Evolutionary conservation across 2,329 filamentous ascomycete species (phyloP).

Genomic region (Zasmidium cellare): DNA sequence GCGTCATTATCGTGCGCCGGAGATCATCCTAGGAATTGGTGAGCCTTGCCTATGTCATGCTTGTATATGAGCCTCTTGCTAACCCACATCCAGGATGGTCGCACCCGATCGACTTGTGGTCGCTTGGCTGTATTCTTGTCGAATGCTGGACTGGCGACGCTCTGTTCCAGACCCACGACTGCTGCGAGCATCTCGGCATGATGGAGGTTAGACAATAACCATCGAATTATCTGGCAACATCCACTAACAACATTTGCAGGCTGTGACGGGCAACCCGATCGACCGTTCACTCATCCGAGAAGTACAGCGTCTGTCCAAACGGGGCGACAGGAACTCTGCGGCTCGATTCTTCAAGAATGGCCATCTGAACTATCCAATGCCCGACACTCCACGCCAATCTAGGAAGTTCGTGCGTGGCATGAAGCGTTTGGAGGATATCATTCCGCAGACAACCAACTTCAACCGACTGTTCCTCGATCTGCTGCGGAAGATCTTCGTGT

Average conservation of each 20-base stretch:
- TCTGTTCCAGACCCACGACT: conserved; percentile 68
- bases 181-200: conserved; percentile 68
- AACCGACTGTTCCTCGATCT: conserved; percentile 65
- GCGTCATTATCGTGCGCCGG: conserved; percentile 65
- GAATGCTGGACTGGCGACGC: conserved; percentile 70
- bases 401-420: conserved; percentile 69
- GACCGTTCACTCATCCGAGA: conserved; percentile 36
- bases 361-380: conserved; percentile 64
- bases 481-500: conserved; percentile 64
- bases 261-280: conserved; percentile 33
- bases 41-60: conserved; percentile 3
- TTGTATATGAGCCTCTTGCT: neutral
- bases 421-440: conserved; percentile 63
- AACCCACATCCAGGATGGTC: conserved; percentile 52
- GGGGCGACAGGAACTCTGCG: conserved; percentile 31
- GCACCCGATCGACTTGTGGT: conserved; percentile 69
- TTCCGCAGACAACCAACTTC: conserved; percentile 57
- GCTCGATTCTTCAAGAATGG: conserved; percentile 38
- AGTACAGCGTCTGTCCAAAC: conserved; percentile 30
- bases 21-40: conserved; percentile 66
- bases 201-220: conserved; percentile 53
- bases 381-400: conserved; percentile 62
- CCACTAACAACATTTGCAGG: conserved; percentile 15
- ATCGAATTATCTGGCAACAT: neutral
- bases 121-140: conserved; percentile 67